Base-by-base conservation (phyloP, 805 yeast species). In the Zygosaccharomyces kombuchaensis region DNA sequence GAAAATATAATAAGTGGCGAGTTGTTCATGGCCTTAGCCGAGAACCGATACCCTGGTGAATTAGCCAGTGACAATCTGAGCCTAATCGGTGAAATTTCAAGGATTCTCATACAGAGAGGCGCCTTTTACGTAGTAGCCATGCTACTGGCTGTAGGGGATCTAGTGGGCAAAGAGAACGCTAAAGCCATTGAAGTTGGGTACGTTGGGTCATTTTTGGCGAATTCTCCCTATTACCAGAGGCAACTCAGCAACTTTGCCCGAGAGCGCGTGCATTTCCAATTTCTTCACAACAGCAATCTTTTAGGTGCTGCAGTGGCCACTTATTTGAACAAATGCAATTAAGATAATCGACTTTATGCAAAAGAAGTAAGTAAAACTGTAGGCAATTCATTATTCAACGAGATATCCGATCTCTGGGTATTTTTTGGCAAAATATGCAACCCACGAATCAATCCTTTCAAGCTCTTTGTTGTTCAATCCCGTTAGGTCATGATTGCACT, bases 131-230 rank as follows among this genome's bases (percentile, higher is more conserved):
- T 58, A 2, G 55, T 52, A 1, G 59, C 56, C 2, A 52, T 54
- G n/a, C 6, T 62, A 36, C 14, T 31, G 8, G 46, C 46, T 10
- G 35, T 43, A 2, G 27, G 32, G n/a, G 17, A 31, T 17, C 25
- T 43, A 6, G 26, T 32, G 16, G 16, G 31, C 30, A 2, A 12
- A 16, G 17, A 31, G 10, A 36, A 25, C 6, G 31, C 14, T 9
- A 26, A 14, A 4, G 16, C 26, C 2, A 43, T 52, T 22, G 46
- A 49, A 34, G 51, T 60, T 10, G 63, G 66, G 5, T 62, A 52
- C 43, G 60, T 58, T 9, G 66, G 66, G 1, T 55, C 65, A 1
- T 60, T 60, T 34, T 40, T 60, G 27, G 54, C 53, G n/a, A 39
- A 51, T 40, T 54, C 52, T 13, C 36, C 39, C 12, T 47, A 39